A percentile compares a stretch with the other conserved stretches of the same genome.
phyloP scores from a whole-genome alignment of 805 yeast species.

The Metschnikowia bowlesiae region DNA sequence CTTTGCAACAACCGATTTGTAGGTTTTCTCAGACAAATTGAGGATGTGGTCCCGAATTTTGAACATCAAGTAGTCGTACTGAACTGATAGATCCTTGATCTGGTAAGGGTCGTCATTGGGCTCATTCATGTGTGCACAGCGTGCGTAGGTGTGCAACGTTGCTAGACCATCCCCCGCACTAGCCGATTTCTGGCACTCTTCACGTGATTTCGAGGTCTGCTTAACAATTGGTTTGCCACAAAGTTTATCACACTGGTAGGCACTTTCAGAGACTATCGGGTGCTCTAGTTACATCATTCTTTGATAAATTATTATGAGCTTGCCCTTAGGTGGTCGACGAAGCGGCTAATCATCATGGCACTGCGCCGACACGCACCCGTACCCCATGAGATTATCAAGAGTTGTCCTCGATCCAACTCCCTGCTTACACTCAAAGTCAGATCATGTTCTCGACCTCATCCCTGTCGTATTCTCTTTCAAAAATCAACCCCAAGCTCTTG shows the following conservation, averaged over 20 bases:
- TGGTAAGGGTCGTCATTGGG: conserved; percentile 55
- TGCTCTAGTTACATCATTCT: background rate
- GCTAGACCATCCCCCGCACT: background rate
- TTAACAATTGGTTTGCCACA: background rate
- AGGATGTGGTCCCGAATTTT: conserved; percentile 56
- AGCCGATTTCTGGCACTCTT: background rate
- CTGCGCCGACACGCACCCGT: conserved; percentile 3
- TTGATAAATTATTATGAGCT: background rate
- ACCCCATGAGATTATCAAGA: conserved; percentile 3
- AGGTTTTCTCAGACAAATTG: conserved; percentile 40
- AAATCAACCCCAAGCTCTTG: conserved; percentile 43
- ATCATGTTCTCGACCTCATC: conserved; percentile 13
- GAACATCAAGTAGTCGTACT: conserved; percentile 61
- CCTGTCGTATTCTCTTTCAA: conserved; percentile 34
- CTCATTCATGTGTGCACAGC: background rate
- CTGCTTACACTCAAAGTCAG: background rate
- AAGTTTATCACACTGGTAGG: background rate
- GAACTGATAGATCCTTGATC: conserved; percentile 53
- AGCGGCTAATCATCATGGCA: background rate
- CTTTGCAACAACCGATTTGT: conserved; percentile 28
- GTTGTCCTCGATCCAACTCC: conserved; percentile 1
- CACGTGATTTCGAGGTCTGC: background rate
- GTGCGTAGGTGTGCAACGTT: background rate
- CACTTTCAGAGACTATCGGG: no score
- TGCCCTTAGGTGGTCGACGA: no score